Percentiles rank a stretch among this genome's conserved stretches.
These are phyloP conservation scores for Sinapis alba DNA, from an alignment of 441 rosid species.

Conservation along the genomic window DNA sequence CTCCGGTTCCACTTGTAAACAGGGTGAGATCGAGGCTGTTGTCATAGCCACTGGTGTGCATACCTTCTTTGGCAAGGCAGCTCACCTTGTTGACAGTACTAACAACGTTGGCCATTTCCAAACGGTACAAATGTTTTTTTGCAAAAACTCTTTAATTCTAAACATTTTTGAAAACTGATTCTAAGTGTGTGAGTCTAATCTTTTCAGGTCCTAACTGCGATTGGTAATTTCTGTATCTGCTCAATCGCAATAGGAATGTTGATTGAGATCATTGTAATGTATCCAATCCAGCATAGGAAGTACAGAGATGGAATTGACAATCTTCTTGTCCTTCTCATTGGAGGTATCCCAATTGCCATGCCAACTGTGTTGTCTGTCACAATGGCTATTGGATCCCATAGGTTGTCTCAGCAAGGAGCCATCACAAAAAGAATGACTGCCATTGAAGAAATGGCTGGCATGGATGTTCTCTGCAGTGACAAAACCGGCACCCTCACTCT, in stretches of 20 bases:
- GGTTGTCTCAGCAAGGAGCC: slow-evolving; percentile 94
- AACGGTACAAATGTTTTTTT: slow-evolving; percentile 42
- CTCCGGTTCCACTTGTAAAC: slow-evolving; percentile 96
- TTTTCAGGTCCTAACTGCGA: slow-evolving; percentile 80
- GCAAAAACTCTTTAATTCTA: not conserved
- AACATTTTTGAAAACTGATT: not conserved
- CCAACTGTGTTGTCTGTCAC: slow-evolving; percentile 95
- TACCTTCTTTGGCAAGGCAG: slow-evolving; percentile 96
- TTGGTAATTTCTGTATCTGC: slow-evolving; percentile 95
- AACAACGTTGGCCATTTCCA: slow-evolving; percentile 98
- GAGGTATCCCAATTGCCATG: slow-evolving; percentile 98
- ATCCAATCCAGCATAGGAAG: slow-evolving; percentile 72
- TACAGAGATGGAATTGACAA: slow-evolving; percentile 94
- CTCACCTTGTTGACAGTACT: slow-evolving; percentile 96
- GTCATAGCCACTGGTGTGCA: slow-evolving; percentile 97
- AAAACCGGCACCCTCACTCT: slow-evolving; percentile 91
- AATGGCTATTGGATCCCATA: slow-evolving; percentile 98
- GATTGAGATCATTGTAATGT: slow-evolving; percentile 80
- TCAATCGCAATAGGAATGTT: slow-evolving; percentile 80
- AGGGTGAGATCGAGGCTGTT: slow-evolving; percentile 94
- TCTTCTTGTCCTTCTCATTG: slow-evolving; percentile 87
- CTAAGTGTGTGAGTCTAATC: too few species aligned
- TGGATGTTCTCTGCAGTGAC: slow-evolving; percentile 97
- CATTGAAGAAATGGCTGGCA: slow-evolving; percentile 98
- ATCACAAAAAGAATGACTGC: slow-evolving; percentile 98